Conservation (phyloP, 2,329 filamentous ascomycete genomes). For the Phaeosphaeria sp. region DNA sequence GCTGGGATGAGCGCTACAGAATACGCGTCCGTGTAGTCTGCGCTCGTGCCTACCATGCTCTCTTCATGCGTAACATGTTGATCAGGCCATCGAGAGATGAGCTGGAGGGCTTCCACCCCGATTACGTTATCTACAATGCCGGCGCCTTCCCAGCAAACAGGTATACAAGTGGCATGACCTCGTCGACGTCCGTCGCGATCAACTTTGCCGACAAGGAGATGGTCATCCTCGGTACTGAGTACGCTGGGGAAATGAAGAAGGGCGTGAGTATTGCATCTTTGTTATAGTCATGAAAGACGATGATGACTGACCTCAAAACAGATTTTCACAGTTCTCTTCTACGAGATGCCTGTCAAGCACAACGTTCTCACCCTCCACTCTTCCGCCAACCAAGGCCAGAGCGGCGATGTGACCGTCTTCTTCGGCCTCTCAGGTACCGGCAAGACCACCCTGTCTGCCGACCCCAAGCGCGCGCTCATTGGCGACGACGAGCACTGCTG, state of each 20-base stretch:
- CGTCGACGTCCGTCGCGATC: slow-evolving; percentile 94
- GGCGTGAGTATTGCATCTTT: slow-evolving; percentile 54
- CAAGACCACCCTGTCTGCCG: slow-evolving; percentile 97
- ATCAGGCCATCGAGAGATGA: slow-evolving; percentile 91
- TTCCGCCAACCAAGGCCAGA: slow-evolving; percentile 94
- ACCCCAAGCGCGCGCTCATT: slow-evolving; percentile 94
- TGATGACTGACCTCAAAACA: background rate
- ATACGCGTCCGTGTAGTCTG: slow-evolving; percentile 98
- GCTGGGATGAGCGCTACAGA: slow-evolving; percentile 98
- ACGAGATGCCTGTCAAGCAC: slow-evolving; percentile 99
- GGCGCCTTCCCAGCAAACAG: slow-evolving; percentile 98
- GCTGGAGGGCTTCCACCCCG: slow-evolving; percentile 96
- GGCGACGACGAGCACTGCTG: slow-evolving; percentile 99
- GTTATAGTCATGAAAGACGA: no score
- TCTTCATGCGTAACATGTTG: slow-evolving; percentile 99
- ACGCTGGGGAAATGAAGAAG: slow-evolving; percentile 98
- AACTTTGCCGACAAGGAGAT: slow-evolving; percentile 99
- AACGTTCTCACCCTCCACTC: slow-evolving; percentile 98
- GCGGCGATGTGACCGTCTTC: slow-evolving; percentile 97
- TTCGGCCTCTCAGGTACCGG: slow-evolving; percentile 98
- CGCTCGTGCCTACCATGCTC: slow-evolving; percentile 97
- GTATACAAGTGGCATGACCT: slow-evolving; percentile 98
- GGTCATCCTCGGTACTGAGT: slow-evolving; percentile 99
- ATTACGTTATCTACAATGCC: slow-evolving; percentile 99
- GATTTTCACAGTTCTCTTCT: slow-evolving; percentile 98